These are phyloP conservation scores for Stachybotrys chlorohalonatus DNA, from an alignment of 2,329 filamentous ascomycete species.

Conservation along the genomic window DNA sequence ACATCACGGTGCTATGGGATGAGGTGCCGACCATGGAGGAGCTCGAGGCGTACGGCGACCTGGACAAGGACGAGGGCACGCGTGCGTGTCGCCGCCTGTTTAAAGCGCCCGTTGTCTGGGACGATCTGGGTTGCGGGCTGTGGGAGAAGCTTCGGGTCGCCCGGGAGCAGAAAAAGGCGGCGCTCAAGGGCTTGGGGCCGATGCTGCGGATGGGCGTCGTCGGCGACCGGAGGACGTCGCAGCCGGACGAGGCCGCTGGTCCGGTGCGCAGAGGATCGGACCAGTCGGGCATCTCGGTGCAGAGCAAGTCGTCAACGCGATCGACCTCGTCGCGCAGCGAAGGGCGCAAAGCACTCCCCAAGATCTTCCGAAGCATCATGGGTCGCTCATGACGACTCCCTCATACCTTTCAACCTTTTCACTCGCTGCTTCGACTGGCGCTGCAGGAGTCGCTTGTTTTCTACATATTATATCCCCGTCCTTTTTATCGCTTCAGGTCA, in stretches of 20 bases:
- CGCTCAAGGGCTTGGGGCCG: slow-evolving; percentile 1
- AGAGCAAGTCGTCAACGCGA: neutral
- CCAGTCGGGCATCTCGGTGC: neutral
- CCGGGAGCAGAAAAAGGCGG: slow-evolving; percentile 7
- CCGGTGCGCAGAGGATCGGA: neutral
- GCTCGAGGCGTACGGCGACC: slow-evolving; percentile 20
- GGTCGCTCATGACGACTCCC: neutral
- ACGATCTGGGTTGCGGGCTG: slow-evolving; percentile 24
- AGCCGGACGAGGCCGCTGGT: neutral
- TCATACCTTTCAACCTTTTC: neutral
- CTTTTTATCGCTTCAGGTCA: too few species aligned
- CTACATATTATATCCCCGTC: too few species aligned
- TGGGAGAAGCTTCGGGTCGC: slow-evolving; percentile 17
- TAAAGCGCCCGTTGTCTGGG: slow-evolving; percentile 29
- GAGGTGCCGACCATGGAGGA: slow-evolving; percentile 23
- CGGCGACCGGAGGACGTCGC: neutral
- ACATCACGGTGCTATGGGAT: slow-evolving; percentile 23
- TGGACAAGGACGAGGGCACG: slow-evolving; percentile 24
- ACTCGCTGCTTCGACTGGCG: neutral
- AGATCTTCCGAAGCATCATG: neutral
- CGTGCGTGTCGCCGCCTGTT: slow-evolving; percentile 25
- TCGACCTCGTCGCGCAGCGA: neutral
- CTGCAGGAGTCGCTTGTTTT: too few species aligned
- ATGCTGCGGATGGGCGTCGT: slow-evolving; percentile 1
- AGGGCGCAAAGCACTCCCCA: neutral